phyloP scores from a whole-genome alignment of 2,329 filamentous ascomycete species.

The Onygena corvina region DNA sequence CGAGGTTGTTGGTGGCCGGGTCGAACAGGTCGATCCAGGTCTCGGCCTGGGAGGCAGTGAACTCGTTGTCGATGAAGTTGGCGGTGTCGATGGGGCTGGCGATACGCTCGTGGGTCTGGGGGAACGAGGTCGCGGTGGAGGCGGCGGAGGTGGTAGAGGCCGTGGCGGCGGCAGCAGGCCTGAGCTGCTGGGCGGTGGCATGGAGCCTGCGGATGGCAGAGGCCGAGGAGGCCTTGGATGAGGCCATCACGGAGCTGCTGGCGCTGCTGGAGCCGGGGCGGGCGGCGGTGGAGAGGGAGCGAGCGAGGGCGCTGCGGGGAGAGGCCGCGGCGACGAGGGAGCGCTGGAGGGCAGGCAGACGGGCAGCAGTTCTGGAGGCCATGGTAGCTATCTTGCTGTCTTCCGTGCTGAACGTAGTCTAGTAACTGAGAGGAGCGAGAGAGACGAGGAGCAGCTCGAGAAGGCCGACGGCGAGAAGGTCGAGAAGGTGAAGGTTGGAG shows the following conservation, averaged over 20 bases:
- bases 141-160: constrained; percentile 30
- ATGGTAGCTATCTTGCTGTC: background rate
- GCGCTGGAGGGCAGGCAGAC: background rate
- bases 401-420: background rate
- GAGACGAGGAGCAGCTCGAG: background rate
- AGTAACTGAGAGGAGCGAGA: background rate
- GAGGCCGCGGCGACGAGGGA: constrained; percentile 28
- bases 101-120: constrained; percentile 43
- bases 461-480: background rate
- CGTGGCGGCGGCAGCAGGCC: constrained; percentile 21
- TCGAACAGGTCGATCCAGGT: constrained; percentile 55
- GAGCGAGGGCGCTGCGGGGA: constrained; percentile 13
- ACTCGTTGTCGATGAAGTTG: constrained; percentile 54
- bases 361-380: constrained; percentile 3
- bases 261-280: background rate
- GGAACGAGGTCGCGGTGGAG: constrained; percentile 36
- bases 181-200: constrained; percentile 40
- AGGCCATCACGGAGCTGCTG: constrained; percentile 1
- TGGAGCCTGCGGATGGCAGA: constrained; percentile 28
- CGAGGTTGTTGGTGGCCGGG: constrained; percentile 54
- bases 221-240: constrained; percentile 11
- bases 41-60: constrained; percentile 45
- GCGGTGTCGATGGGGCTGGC: constrained; percentile 41
- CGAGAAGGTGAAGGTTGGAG: no score
- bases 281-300: constrained; percentile 1